Conservation (phyloP, 257 asterid genomes). For the Primulina huaijiensis region DNA sequence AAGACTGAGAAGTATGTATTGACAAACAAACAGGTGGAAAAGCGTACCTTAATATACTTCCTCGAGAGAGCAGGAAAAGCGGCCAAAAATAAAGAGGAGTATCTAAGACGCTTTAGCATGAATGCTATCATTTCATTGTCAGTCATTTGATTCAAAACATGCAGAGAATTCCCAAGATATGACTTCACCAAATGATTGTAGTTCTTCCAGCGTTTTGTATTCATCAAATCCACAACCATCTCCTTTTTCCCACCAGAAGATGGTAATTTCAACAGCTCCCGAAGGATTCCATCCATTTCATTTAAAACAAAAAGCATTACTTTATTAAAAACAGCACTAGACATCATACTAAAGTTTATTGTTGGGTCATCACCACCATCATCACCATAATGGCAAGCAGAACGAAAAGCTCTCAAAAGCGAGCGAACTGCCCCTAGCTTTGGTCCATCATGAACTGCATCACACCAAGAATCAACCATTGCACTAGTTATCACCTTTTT, state of each 20-base stretch:
- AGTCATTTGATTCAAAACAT: constrained; percentile 87
- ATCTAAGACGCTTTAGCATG: constrained; percentile 61
- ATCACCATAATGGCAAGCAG: constrained; percentile 94
- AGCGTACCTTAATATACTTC: constrained; percentile 79
- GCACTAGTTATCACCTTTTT: constrained; percentile 65
- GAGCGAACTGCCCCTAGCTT: constrained; percentile 74
- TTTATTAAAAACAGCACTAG: constrained; percentile 80
- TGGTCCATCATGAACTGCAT: constrained; percentile 46
- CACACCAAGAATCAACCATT: constrained; percentile 85
- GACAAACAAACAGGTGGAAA: background rate
- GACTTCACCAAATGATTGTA: constrained; percentile 80
- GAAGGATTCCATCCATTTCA: constrained; percentile 89
- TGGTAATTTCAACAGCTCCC: constrained; percentile 61
- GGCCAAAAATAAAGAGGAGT: constrained; percentile 68
- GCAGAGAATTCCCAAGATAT: constrained; percentile 90
- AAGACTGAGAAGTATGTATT: constrained; percentile 7
- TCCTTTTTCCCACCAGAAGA: constrained; percentile 69
- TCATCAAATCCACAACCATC: constrained; percentile 52
- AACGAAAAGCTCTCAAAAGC: constrained; percentile 71
- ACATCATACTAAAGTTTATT: constrained; percentile 64
- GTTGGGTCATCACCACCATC: constrained; percentile 63
- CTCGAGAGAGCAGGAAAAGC: constrained; percentile 84
- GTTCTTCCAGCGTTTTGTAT: constrained; percentile 72
- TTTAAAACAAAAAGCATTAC: constrained; percentile 79
- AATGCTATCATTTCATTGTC: constrained; percentile 85